A percentile compares a stretch with the other conserved stretches of the same genome.
These are phyloP conservation scores for Agrocybe praecox DNA, from an alignment of 768 basidiomycete genomes.

Conservation along the genomic window DNA sequence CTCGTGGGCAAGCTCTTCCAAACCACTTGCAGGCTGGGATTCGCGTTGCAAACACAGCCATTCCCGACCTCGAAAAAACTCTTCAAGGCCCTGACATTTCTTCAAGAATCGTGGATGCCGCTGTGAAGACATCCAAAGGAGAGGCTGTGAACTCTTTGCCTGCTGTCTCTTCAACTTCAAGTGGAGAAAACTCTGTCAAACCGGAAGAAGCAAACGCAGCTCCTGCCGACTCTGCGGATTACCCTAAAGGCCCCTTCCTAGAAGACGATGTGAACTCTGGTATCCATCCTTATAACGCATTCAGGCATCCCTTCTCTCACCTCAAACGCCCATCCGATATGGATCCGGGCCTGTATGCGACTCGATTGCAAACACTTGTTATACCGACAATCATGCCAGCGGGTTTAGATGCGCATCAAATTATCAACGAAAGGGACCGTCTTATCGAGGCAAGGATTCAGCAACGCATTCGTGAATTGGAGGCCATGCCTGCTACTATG, in stretches of 20 bases:
- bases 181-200: conserved; percentile 47
- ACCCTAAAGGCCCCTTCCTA: conserved; percentile 74
- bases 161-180: conserved; percentile 24
- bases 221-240: conserved; percentile 53
- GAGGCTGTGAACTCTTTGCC: conserved; percentile 32
- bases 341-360: conserved; percentile 65
- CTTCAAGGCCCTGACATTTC: conserved; percentile 61
- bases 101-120: conserved; percentile 70
- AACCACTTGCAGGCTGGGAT: conserved; percentile 72
- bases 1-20: conserved; percentile 66
- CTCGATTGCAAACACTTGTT: conserved; percentile 77
- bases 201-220: conserved; percentile 53
- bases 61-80: conserved; percentile 65
- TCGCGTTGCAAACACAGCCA: conserved; percentile 60
- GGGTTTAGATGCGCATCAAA: conserved; percentile 90
- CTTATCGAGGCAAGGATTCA: conserved; percentile 88
- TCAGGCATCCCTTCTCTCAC: conserved; percentile 80
- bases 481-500: conserved; percentile 75
- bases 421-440: conserved; percentile 89
- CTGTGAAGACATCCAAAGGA: conserved; percentile 72
- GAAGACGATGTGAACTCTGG: conserved; percentile 81
- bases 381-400: conserved; percentile 89
- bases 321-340: conserved; percentile 66
- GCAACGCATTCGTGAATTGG: conserved; percentile 88
- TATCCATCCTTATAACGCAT: conserved; percentile 93